phyloP scores from a whole-genome alignment of 371 early-diverging fungal species.

The Mucor lusitanicus region DNA sequence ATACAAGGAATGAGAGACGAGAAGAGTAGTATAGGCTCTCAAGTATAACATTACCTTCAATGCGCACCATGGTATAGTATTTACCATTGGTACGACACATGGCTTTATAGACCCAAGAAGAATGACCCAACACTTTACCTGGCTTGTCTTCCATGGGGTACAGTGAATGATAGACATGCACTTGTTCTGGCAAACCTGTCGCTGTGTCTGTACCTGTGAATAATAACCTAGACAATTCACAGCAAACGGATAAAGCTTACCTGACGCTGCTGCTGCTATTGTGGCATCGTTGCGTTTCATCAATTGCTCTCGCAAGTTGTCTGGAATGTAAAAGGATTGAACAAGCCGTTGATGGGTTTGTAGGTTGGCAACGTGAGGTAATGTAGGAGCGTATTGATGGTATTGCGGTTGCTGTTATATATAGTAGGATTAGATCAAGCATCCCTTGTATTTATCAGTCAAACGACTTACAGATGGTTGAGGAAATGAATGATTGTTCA shows the following conservation, averaged over 20 bases:
- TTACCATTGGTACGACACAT: slow-evolving; percentile 78
- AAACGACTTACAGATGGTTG: background rate
- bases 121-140: slow-evolving; percentile 64
- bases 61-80: slow-evolving; percentile 72
- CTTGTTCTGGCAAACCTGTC: slow-evolving; percentile 66
- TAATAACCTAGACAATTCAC: too few species aligned
- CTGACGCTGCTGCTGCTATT: slow-evolving; percentile 30
- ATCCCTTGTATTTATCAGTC: too few species aligned
- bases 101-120: slow-evolving; percentile 78
- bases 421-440: too few species aligned
- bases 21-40: too few species aligned
- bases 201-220: slow-evolving; percentile 49
- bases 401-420: slow-evolving; percentile 63
- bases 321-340: slow-evolving; percentile 83
- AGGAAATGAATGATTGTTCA: slow-evolving; percentile 13
- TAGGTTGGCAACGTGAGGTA: slow-evolving; percentile 73
- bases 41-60: slow-evolving; percentile 74
- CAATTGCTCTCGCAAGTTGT: slow-evolving; percentile 77
- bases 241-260: background rate
- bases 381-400: slow-evolving; percentile 72
- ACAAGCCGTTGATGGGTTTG: slow-evolving; percentile 75
- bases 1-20: background rate
- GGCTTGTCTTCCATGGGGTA: slow-evolving; percentile 66
- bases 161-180: slow-evolving; percentile 80
- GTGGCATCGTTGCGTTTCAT: slow-evolving; percentile 68